Percentiles rank a stretch among this genome's conserved stretches.
Conservation (phyloP, 2,329 filamentous ascomycete genomes). For the Scedosporium apiospermum region DNA sequence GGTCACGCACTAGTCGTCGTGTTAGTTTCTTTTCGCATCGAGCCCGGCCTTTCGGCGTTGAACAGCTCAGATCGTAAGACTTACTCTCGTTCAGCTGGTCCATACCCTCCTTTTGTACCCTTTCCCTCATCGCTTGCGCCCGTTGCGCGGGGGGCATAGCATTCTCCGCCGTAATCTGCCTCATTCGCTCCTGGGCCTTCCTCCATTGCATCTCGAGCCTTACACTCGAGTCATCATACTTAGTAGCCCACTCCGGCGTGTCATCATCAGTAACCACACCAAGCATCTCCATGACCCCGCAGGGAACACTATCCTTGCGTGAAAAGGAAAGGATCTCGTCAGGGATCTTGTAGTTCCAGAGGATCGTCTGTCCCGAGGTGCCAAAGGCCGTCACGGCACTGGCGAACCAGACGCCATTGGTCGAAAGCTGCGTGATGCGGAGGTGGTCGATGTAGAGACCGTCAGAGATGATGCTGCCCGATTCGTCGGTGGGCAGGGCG, state of each 20-base stretch:
- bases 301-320: slow-evolving; percentile 43
- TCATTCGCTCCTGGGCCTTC: slow-evolving; percentile 28
- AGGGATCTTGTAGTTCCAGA: slow-evolving; percentile 53
- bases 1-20: slow-evolving; percentile 28
- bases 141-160: slow-evolving; percentile 32
- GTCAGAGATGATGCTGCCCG: slow-evolving; percentile 19
- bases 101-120: slow-evolving; percentile 30
- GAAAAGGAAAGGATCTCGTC: slow-evolving; percentile 40
- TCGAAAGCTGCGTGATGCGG: slow-evolving; percentile 21
- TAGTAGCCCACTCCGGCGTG: slow-evolving; percentile 46
- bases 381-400: slow-evolving; percentile 45
- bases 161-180: slow-evolving; percentile 32
- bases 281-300: slow-evolving; percentile 48
- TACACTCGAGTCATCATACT: slow-evolving; percentile 25
- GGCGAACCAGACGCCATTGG: slow-evolving; percentile 46
- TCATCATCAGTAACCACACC: slow-evolving; percentile 36
- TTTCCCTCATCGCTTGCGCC: slow-evolving; percentile 28
- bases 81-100: slow-evolving; percentile 37
- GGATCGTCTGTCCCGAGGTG: slow-evolving; percentile 41
- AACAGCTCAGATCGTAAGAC: slow-evolving; percentile 11
- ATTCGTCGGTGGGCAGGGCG: slow-evolving; percentile 29
- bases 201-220: slow-evolving; percentile 25
- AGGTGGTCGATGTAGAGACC: slow-evolving; percentile 39
- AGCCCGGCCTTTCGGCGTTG: neutral
- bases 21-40: neutral